Evolutionary conservation across 192 early-diverging fungal genomes (phyloP).

Genomic region (Spizellomyces sp.): DNA sequence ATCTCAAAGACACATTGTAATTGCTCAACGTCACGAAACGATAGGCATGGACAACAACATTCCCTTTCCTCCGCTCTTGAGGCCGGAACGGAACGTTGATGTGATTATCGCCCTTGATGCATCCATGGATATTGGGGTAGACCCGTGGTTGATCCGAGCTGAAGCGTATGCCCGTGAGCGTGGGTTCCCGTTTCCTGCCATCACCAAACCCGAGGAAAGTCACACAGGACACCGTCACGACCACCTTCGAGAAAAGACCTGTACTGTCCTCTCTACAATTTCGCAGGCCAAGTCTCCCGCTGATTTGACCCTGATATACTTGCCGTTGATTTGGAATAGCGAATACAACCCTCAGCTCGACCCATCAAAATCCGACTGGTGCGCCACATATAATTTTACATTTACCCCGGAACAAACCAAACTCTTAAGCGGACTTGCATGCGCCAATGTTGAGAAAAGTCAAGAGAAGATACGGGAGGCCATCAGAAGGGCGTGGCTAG

Average conservation of each 20-base stretch:
- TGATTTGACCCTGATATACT: constrained; percentile 17
- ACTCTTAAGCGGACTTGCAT: constrained; percentile 2
- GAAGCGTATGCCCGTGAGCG: constrained; percentile 18
- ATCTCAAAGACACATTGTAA: background rate
- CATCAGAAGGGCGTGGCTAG: constrained; percentile 6
- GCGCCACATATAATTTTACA: constrained; percentile 26
- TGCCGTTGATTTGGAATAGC: constrained; percentile 5
- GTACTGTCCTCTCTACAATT: background rate
- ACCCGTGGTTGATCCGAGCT: constrained; percentile 35
- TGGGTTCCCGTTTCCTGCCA: constrained; percentile 2
- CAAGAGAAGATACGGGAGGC: constrained; percentile 1
- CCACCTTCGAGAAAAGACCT: background rate
- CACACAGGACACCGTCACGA: background rate
- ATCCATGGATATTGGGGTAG: constrained; percentile 25
- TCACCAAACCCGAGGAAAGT: constrained; percentile 1
- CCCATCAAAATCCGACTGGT: constrained; percentile 2
- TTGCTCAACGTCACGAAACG: background rate
- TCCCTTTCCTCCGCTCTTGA: constrained; percentile 43
- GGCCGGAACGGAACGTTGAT: constrained; percentile 30
- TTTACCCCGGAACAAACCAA: constrained; percentile 7
- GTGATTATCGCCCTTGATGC: constrained; percentile 40
- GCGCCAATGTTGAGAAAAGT: constrained; percentile 2
- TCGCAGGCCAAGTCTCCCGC: background rate
- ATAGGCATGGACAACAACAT: constrained; percentile 45
- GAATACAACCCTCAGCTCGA: constrained; percentile 12